Percentiles rank a stretch among this genome's conserved stretches.
These are phyloP conservation scores for Massariosphaeria phaeospora DNA, from an alignment of 495 filamentous ascomycete genomes.

Conservation along the genomic window DNA sequence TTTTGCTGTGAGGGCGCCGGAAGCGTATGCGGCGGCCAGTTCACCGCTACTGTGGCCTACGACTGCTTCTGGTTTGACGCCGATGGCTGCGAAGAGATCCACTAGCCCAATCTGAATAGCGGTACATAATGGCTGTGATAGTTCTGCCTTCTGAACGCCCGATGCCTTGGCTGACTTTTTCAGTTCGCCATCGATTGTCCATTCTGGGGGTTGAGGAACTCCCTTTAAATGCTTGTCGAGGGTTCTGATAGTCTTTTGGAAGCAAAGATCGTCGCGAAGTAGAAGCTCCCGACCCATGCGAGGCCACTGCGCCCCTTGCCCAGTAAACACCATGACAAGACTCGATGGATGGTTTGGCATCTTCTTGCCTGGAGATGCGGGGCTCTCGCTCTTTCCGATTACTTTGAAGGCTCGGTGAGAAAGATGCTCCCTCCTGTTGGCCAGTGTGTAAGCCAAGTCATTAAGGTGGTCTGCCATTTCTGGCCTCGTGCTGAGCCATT, in stretches of 20 bases:
- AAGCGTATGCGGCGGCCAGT: constrained; percentile 7
- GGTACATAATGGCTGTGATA: background rate
- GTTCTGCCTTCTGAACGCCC: background rate
- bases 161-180: background rate
- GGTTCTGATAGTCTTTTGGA: background rate
- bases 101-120: background rate
- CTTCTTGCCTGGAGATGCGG: background rate
- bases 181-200: background rate
- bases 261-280: background rate
- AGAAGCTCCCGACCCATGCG: constrained; percentile 2
- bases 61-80: background rate
- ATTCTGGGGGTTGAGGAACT: background rate
- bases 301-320: constrained; percentile 23
- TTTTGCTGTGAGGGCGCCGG: background rate
- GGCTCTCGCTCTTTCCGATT: background rate
- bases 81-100: background rate
- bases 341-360: background rate
- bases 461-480: background rate
- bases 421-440: background rate
- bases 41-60: constrained; percentile 8
- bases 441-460: background rate
- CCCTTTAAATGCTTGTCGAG: background rate
- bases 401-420: background rate
- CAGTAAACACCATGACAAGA: constrained; percentile 19
- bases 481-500: background rate